Base-by-base conservation (phyloP, 2,329 filamentous ascomycete species). In the Xylariaceae sp. region DNA sequence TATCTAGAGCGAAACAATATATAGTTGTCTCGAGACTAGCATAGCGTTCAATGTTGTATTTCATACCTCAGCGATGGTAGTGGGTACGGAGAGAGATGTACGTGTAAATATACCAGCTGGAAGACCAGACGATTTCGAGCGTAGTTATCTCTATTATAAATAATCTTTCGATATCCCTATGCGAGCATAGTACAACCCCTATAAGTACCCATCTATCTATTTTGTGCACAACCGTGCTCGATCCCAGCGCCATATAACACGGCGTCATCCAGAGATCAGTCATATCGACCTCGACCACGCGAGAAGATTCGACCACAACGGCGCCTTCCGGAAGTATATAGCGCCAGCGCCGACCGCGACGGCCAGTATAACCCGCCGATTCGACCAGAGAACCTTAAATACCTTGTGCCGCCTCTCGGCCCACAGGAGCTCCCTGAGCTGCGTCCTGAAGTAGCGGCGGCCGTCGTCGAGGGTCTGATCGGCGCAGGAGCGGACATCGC, bases 391-490 rank as follows among this genome's bases (percentile, higher is more conserved):
- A 21, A 79, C 72, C 45, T 75, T 75, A 23, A 81, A 62, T 10
- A 81, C 70, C 62, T 79, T 79, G 57, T 85, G 74, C 29, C 79
- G 75, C 37, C 75, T 73, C 68, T 96, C 88, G 48, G 83, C 79
- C 72, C 87, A 83, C 52, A 79, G 76, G n/a, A 98, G 76, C 66
- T 96, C 88, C 52, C 77, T 79, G 2, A 86, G 85, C 71, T 98
- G 93, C 61, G 80, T 80, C 40, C 84, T 75, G 65, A 97, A 93
- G 57, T 87, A 82, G 3, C 68, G 71, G 59, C 86, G 78, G 2
- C 91, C 93, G 41, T 93, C 83, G 26, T 81, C 74, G 32, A 90
- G 73, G 0, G 81, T 83, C 69, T 91, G 85, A 23, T 72, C 71
- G 5, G 78, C 71, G 46, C 83, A 78, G 40, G 71, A 71, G 43